Evolutionary conservation across 306 rosid genomes (phyloP).

Genomic region (Vicia villosa): DNA sequence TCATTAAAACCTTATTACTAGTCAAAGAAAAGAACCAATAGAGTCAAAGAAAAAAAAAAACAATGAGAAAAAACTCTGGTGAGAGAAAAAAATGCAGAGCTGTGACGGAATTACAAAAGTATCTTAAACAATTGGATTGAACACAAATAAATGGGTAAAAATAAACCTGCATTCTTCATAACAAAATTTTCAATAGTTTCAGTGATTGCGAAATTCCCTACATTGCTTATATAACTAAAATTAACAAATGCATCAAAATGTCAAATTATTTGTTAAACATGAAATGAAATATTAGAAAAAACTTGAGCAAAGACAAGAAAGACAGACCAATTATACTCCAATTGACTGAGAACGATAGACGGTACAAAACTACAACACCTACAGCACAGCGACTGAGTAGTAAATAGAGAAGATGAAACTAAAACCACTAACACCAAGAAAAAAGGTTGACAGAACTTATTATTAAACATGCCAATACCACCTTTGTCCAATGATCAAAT

Average conservation of each 20-base stretch:
- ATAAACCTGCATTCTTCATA: background rate
- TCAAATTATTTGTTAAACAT: background rate
- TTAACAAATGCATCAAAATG: slow-evolving; percentile 19
- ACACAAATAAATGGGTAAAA: background rate
- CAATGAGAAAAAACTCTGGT: background rate
- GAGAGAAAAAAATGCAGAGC: background rate
- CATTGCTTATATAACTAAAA: background rate
- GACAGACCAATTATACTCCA: slow-evolving; percentile 20
- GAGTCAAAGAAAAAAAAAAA: too few relatives aligned
- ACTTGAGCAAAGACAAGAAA: slow-evolving; percentile 22
- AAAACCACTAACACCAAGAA: slow-evolving; percentile 28
- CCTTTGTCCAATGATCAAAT: slow-evolving; percentile 38
- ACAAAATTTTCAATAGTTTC: background rate
- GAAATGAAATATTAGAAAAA: slow-evolving; percentile 26
- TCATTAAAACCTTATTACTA: too few relatives aligned
- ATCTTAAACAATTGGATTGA: background rate
- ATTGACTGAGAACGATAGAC: slow-evolving; percentile 15
- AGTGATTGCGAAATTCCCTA: slow-evolving; percentile 1
- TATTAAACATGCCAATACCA: slow-evolving; percentile 39
- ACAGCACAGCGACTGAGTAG: background rate
- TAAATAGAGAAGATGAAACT: slow-evolving; percentile 10
- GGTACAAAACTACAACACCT: slow-evolving; percentile 30
- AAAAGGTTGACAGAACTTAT: slow-evolving; percentile 37
- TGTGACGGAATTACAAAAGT: background rate
- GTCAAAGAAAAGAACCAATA: too few relatives aligned